Evolutionary conservation across 179 eudicot genomes (phyloP).

Genomic region (Corrigiola litoralis): DNA sequence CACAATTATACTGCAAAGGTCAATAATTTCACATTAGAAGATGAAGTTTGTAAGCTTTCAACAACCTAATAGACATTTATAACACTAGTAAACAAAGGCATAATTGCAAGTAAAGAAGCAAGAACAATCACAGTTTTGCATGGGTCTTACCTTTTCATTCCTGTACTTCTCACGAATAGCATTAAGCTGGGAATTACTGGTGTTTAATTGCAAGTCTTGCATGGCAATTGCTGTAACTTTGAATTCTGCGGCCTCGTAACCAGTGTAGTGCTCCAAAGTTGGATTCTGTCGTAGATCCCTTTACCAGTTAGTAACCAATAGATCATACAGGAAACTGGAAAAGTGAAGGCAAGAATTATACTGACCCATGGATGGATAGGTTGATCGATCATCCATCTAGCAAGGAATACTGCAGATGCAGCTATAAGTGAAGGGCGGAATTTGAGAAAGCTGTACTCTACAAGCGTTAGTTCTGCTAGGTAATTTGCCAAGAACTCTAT

Average conservation of each 20-base stretch:
- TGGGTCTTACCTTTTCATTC: slow-evolving; percentile 60
- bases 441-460: slow-evolving; percentile 63
- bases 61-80: neutral
- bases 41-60: neutral
- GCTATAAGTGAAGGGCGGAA: slow-evolving; percentile 73
- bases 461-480: slow-evolving; percentile 68
- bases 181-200: slow-evolving; percentile 41
- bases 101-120: neutral
- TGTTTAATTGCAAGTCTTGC: slow-evolving; percentile 60
- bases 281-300: slow-evolving; percentile 50
- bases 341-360: neutral
- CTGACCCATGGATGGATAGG: slow-evolving; percentile 78
- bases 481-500: slow-evolving; percentile 79
- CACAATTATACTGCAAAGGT: slow-evolving; percentile 67
- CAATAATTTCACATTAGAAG: slow-evolving; percentile 11
- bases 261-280: slow-evolving; percentile 78
- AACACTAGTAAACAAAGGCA: neutral
- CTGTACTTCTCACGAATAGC: slow-evolving; percentile 82
- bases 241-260: slow-evolving; percentile 57
- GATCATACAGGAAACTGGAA: neutral
- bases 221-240: slow-evolving; percentile 53
- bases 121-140: neutral
- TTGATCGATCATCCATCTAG: slow-evolving; percentile 82
- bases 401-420: slow-evolving; percentile 90
- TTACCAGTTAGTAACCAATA: neutral